Evolutionary conservation across 225 moss, liverwort and hornwort species (phyloP), one percentile per base, ranked within the genome.

Genomic region (Sphagnum tenellum): DNA sequence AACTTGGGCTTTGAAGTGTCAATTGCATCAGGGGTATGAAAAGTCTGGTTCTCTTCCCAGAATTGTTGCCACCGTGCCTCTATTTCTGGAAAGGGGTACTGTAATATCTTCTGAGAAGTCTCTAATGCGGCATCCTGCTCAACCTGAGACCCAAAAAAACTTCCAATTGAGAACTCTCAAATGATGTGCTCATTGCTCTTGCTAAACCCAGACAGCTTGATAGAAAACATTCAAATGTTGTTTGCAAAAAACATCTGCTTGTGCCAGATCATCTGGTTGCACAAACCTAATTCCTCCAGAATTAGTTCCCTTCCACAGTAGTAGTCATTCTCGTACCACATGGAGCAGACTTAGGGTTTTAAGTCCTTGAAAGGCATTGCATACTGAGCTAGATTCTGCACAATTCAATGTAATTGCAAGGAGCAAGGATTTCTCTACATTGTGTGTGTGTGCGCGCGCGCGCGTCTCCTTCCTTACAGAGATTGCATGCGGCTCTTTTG

Each of bases 21-120:
- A 5, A 98, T 76, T 65, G n/a, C 64, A 56, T 93, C 93, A 0
- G 90, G 81, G 57, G 93, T 93, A 45, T 89, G 78, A 76, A 93
- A 98, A 2, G 92, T 90, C 67, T 90, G 89, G 69, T 85, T 76
- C 72, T 92, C 92, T 62, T 96, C 96, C 96, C 92, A 92, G 45
- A 77, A 65, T 48, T 86, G 78, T 78, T 93, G 96, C 96, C 96
- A 98, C 47, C 74, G 83, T 9, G 85, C 79, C 75, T 93, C 96
- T 12, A 98, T 71, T 73, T 93, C 90, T 44, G 83, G 59, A 62
- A 98, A 98, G 4, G 92, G 90, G 55, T 90, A 98, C 3, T 80
- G 83, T 51, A 83, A 80, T 5, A 84, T 71, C 64, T 79, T 90
- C 64, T 74, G 78, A 0, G 76, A 78, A 51, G 53, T 60, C 64